Evolutionary conservation across 2,329 filamentous ascomycete species (phyloP), one percentile per base, ranked within the genome.

Genomic region (Diaporthe longicolla): DNA sequence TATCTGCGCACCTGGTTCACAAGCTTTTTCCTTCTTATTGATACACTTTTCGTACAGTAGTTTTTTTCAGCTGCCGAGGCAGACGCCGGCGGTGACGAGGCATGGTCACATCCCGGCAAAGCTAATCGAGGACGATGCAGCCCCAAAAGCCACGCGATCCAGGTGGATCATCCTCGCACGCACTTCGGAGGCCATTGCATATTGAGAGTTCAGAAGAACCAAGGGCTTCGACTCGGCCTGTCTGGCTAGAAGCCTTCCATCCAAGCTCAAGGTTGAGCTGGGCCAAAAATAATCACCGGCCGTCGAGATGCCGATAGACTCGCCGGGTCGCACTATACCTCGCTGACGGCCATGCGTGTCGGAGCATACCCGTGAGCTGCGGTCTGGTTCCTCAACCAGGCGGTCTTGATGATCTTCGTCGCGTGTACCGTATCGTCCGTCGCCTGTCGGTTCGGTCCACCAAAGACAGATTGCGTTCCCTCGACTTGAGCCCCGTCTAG

Each of bases 381-480:
- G 8, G 10, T 19, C 2, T 50, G 45, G 7, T 6, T 10, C 13
- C 17, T 66, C 11, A 11, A 1, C 48, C n/a, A 24, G n/a, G 48
- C 9, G 48, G 48, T 15, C 24, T 10, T 3, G 26, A 10, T 29
- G 26, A 40, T 48, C 40, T 2, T 65, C 19, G n/a, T 8, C 8
- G 21, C 11, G 2, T 6, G 4, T 19, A 24, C 52, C 19, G 61
- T 21, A 17, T 24, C 43, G 29, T 37, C 24, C 5, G 21, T 50
- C 29, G 61, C 10, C 61, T 13, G 40, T 66, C 11, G 2, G 3
- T 17, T 40, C 10, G 11, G 11, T 9, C 1, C 3, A 11, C 13
- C n/a, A 7, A 1, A 4, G 15, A 7, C 1, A 43, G 4, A 9
- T 45, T 3, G 8, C 3, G 11, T 0, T 10, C 9, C 26, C 26